phyloP scores from a whole-genome alignment of 495 filamentous ascomycete genomes.

The Neohortaea acidophila region DNA sequence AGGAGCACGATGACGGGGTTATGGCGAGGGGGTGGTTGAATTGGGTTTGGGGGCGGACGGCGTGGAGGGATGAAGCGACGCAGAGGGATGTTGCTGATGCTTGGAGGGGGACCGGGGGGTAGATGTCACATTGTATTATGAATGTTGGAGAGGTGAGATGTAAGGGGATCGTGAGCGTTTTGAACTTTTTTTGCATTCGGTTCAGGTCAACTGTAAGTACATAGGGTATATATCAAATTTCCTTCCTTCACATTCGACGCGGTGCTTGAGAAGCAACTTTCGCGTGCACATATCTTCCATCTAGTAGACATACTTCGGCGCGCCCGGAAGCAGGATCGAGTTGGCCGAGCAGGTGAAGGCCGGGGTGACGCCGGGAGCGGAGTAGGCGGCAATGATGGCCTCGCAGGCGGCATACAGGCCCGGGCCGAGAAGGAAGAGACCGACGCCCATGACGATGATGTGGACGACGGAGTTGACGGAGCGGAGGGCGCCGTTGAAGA shows the following conservation, averaged over 20 bases:
- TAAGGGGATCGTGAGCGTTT: not conserved
- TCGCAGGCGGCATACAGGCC: constrained; percentile 48
- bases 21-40: constrained; percentile 2
- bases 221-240: too few species aligned
- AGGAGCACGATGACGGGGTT: not conserved
- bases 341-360: too few species aligned
- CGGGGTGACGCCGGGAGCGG: not conserved
- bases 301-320: too few species aligned
- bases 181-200: not conserved
- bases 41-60: not conserved
- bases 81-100: not conserved
- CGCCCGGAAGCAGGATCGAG: too few species aligned
- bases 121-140: too few species aligned
- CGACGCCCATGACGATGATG: constrained; percentile 49
- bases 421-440: constrained; percentile 55
- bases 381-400: constrained; percentile 10
- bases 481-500: constrained; percentile 37
- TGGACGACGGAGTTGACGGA: constrained; percentile 35
- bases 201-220: too few species aligned
- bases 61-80: not conserved
- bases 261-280: too few species aligned
- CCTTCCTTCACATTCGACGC: too few species aligned
- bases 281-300: too few species aligned
- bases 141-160: too few species aligned
- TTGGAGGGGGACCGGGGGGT: constrained; percentile 1